phyloP scores from a whole-genome alignment of 164 flowering plant species.

The Euptelea pleiosperma region DNA sequence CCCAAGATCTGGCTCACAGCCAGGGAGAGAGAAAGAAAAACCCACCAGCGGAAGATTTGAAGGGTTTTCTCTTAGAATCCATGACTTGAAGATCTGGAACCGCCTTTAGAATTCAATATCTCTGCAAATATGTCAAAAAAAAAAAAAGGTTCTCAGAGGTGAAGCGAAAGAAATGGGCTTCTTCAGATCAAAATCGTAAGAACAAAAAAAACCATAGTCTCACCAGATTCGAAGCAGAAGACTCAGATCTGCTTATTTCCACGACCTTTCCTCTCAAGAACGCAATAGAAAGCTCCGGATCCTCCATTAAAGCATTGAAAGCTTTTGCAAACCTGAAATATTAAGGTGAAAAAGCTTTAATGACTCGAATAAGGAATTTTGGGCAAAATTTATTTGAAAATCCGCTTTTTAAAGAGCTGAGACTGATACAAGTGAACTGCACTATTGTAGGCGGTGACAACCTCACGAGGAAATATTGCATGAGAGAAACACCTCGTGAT shows the following conservation, averaged over 20 bases:
- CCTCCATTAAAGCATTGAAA: not conserved
- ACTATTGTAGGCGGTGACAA: too few relatives aligned
- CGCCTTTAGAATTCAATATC: slow-evolving; percentile 3
- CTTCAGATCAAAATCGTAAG: not conserved
- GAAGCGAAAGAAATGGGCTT: not conserved
- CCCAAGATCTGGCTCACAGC: not conserved
- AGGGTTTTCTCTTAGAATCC: slow-evolving; percentile 4
- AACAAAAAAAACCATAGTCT: not conserved
- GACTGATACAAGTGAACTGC: too few relatives aligned
- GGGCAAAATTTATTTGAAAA: not conserved
- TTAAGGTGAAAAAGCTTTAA: not conserved
- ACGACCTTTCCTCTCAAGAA: not conserved
- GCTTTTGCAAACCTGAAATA: not conserved
- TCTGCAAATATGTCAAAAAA: not conserved
- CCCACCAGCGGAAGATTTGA: slow-evolving; percentile 8
- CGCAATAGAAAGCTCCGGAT: not conserved
- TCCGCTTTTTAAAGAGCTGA: too few relatives aligned
- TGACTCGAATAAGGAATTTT: not conserved
- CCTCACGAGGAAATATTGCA: too few relatives aligned
- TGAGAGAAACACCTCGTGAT: too few relatives aligned
- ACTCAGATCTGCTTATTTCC: not conserved
- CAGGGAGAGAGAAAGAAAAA: not conserved
- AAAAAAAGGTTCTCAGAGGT: not conserved
- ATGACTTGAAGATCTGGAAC: not conserved
- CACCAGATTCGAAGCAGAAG: not conserved